Evolutionary conservation across 1,284 basidiomycete species (phyloP).

Genomic region (Porogramme epimiltina): DNA sequence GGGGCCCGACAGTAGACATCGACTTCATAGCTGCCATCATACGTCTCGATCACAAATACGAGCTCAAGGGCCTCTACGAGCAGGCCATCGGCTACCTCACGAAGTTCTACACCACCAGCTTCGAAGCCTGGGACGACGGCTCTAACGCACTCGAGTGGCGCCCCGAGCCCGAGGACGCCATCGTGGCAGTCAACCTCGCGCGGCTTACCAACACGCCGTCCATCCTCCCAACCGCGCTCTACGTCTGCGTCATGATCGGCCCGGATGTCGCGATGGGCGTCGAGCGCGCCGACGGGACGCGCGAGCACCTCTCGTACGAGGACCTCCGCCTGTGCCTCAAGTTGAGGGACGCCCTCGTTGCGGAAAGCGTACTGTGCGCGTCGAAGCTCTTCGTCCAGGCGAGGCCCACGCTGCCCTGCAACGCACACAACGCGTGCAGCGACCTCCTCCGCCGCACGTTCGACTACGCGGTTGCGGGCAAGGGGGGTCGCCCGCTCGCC

Average conservation of each 20-base stretch:
- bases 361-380: slow-evolving; percentile 3
- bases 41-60: slow-evolving; percentile 19
- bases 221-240: not conserved
- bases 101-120: not conserved
- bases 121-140: not conserved
- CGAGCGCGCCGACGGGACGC: slow-evolving; percentile 3
- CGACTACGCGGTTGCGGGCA: slow-evolving; percentile 1
- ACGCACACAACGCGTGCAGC: not conserved
- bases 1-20: slow-evolving; percentile 5
- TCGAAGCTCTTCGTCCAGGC: slow-evolving; percentile 1
- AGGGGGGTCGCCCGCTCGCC: slow-evolving; percentile 4
- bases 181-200: slow-evolving; percentile 2
- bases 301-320: slow-evolving; percentile 6
- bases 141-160: not conserved
- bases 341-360: not conserved
- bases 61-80: slow-evolving; percentile 5
- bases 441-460: slow-evolving; percentile 2
- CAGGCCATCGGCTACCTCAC: slow-evolving; percentile 1
- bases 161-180: not conserved
- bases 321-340: slow-evolving; percentile 8
- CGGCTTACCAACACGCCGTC: not conserved
- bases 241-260: slow-evolving; percentile 8
- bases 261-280: slow-evolving; percentile 5
- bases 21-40: slow-evolving; percentile 9
- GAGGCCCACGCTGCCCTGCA: not conserved